Evolutionary conservation across 2,329 filamentous ascomycete genomes (phyloP), one percentile per base, ranked within the genome.

Genomic region (Trichoderma endophyticum): DNA sequence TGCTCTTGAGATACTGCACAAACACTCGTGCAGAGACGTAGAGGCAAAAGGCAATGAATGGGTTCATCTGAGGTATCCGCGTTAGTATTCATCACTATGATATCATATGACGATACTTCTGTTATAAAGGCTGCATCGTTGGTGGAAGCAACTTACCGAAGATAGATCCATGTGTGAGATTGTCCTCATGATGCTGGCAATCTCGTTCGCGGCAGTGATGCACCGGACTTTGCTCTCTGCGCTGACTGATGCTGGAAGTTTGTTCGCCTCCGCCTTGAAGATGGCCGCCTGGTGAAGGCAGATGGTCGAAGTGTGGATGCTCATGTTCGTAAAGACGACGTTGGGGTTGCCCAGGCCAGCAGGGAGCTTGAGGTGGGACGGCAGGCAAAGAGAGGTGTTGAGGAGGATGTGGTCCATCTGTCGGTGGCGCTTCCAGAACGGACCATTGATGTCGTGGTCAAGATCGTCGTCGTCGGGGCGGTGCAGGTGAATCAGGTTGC

Each of bases 241-340:
- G 74, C 93, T 91, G 61, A 98, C 91, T 21, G 92, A 91, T 1
- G 88, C 84, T 0, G 93, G 91, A 73, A 98, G 84, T 68, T 90
- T 89, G 81, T 97, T 92, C 82, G 94, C 96, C 77, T 98, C 95
- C 0, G 95, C 94, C 80, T 98, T 98, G 86, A 95, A 98, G 24
- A 99, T 98, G 30, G 96, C 96, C 3, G 95, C 96, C 83, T 99
- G 96, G 78, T 99, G 96, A n/a, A 99, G 85, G 80, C 95, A 98
- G 69, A 99, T 98, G 1, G 94, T 94, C 1, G 95, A 97, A 0
- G 96, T 97, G 80, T 98, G 95, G 36, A 99, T 94, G 79, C 93
- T 94, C 94, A 99, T 97, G 77, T 98, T 98, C 71, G 93, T 90
- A 80, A 98, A 98, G 5, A 98, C 90, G 69, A 95, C 90, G 75